A percentile compares a stretch with the other conserved stretches of the same genome.
These are phyloP conservation scores for Ophiostoma pallidulum DNA, from an alignment of 2,329 filamentous ascomycete species.

Conservation along the genomic window DNA sequence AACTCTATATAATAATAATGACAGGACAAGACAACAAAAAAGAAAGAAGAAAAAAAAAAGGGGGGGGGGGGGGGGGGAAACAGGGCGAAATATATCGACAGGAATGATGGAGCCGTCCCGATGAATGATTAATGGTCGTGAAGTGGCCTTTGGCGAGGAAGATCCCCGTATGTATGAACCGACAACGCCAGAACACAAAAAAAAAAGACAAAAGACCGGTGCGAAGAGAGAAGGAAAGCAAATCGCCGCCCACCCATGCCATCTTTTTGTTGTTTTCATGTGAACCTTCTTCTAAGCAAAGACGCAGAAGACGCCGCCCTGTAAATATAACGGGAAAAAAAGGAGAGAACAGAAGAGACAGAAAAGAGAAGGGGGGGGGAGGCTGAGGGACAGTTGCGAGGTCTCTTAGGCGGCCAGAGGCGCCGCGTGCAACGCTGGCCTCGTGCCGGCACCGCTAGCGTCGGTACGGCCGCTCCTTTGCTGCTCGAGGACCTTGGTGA, in stretches of 20 bases:
- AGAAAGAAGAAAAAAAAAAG: not conserved
- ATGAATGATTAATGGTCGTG: no score
- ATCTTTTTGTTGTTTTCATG: not conserved
- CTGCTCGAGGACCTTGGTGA: slow-evolving; percentile 58
- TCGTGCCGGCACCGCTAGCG: slow-evolving; percentile 35
- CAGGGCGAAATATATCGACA: not conserved
- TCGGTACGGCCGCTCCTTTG: slow-evolving; percentile 46
- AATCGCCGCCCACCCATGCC: not conserved
- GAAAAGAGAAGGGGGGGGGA: no score
- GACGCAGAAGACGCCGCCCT: not conserved
- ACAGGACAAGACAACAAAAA: not conserved
- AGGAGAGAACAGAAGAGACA: not conserved
- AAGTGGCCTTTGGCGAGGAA: no score
- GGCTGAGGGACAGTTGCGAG: no score
- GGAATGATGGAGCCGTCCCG: not conserved
- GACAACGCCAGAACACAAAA: not conserved
- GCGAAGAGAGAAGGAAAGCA: no score
- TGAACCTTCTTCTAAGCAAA: not conserved
- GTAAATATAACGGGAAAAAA: not conserved
- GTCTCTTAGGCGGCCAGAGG: slow-evolving; percentile 59
- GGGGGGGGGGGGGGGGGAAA: not conserved
- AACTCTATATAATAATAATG: not conserved
- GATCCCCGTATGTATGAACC: no score
- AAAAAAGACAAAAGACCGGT: not conserved
- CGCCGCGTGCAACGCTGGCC: slow-evolving; percentile 80